Evolutionary conservation across 257 asterid species (phyloP).

Genomic region (Solanum microdontum): DNA sequence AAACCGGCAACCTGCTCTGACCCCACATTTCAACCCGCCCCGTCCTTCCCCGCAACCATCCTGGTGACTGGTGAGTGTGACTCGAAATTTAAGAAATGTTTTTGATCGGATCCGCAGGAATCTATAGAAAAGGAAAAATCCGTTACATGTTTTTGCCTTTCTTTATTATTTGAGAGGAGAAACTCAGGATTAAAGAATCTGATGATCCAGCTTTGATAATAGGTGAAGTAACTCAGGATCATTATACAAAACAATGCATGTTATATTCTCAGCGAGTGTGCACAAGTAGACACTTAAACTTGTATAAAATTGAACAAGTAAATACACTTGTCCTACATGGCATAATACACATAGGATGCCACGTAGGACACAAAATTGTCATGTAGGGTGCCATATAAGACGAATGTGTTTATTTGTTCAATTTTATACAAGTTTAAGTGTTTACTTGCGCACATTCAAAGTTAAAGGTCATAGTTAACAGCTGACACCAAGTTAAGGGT

Average conservation of each 20-base stretch:
- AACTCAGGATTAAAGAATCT: neutral
- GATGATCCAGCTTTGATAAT: neutral
- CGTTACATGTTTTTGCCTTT: neutral
- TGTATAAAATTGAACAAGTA: too few species aligned
- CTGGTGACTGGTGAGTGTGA: neutral
- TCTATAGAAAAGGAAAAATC: neutral
- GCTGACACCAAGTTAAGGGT: too few species aligned
- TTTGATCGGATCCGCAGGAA: neutral
- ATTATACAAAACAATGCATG: neutral
- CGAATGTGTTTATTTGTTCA: too few species aligned
- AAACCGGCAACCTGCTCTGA: neutral
- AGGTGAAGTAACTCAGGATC: neutral
- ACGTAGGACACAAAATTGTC: too few species aligned
- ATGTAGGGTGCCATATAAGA: too few species aligned
- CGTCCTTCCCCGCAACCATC: neutral
- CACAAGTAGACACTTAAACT: too few species aligned
- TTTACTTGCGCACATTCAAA: too few species aligned
- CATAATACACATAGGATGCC: too few species aligned
- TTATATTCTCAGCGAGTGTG: neutral
- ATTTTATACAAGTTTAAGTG: too few species aligned
- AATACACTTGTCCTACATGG: too few species aligned
- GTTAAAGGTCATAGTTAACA: too few species aligned
- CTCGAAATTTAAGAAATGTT: neutral
- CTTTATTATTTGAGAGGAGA: neutral
- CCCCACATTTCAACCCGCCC: neutral